phyloP scores from a whole-genome alignment of 805 yeast genomes.

The Saccharomycopsis oosterbeekiorum region DNA sequence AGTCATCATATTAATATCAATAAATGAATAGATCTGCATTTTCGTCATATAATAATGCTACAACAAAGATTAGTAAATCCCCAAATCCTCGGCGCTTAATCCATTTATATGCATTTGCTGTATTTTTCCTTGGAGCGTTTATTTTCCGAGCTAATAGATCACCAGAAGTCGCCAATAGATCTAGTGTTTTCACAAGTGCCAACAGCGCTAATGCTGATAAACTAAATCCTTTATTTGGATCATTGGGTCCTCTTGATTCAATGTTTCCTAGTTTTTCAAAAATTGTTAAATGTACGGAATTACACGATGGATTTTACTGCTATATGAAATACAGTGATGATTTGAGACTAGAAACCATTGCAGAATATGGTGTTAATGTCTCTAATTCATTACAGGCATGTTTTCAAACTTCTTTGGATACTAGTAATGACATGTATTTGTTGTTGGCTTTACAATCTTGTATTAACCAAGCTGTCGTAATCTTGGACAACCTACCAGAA shows the following conservation, averaged over 20 bases:
- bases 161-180: not conserved
- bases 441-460: conserved; percentile 12
- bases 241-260: not conserved
- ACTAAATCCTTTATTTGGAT: not conserved
- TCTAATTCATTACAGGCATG: not conserved
- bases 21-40: not conserved
- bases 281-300: conserved; percentile 10
- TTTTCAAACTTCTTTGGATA: not conserved
- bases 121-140: not conserved
- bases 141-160: not conserved
- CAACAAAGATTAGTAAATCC: not conserved
- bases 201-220: not conserved
- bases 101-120: not conserved
- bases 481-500: not conserved
- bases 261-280: not conserved
- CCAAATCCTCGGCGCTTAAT: not conserved
- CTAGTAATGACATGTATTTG: conserved; percentile 8
- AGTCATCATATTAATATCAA: not conserved
- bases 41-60: not conserved
- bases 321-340: conserved; percentile 1
- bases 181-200: not conserved
- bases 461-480: conserved; percentile 8
- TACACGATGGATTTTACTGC: conserved; percentile 7
- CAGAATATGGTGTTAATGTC: not conserved
- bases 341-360: not conserved